A percentile compares a stretch with the other conserved stretches of the same genome.
Evolutionary conservation across 305 asterid species (phyloP).

Genomic region (Lippia alba): DNA sequence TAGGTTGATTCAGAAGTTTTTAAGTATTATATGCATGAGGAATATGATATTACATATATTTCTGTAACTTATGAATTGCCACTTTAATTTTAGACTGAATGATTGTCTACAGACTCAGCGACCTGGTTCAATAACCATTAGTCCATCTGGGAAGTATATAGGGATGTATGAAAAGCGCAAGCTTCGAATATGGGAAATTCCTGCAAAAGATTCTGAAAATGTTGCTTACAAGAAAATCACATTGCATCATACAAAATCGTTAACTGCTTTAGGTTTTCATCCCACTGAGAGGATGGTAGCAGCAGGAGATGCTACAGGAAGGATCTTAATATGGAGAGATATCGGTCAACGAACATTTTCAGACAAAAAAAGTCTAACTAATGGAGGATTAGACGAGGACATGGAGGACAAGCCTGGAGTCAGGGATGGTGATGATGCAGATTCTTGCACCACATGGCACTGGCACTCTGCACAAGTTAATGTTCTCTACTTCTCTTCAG

Average conservation of each 20-base stretch:
- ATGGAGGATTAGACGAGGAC: conserved; percentile 43
- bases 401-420: conserved; percentile 84
- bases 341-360: conserved; percentile 59
- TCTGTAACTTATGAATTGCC: conserved; percentile 13
- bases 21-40: neutral
- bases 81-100: conserved; percentile 6
- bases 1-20: neutral
- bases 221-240: conserved; percentile 54
- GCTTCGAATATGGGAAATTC: conserved; percentile 83
- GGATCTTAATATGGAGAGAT: conserved; percentile 92
- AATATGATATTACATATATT: conserved; percentile 22
- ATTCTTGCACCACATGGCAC: conserved; percentile 91
- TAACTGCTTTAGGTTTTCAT: conserved; percentile 87
- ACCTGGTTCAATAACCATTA: conserved; percentile 44
- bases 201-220: conserved; percentile 63
- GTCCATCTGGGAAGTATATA: conserved; percentile 65
- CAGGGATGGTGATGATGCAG: conserved; percentile 75
- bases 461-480: conserved; percentile 94
- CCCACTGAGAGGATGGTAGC: conserved; percentile 80
- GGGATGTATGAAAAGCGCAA: conserved; percentile 66
- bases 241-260: conserved; percentile 79
- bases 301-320: conserved; percentile 93
- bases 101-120: conserved; percentile 47
- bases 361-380: conserved; percentile 34
- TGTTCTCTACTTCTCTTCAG: conserved; percentile 84